A percentile compares a stretch with the other conserved stretches of the same genome.
Conservation (phyloP, 139 green algal genomes). For the Volvox africanus region DNA sequence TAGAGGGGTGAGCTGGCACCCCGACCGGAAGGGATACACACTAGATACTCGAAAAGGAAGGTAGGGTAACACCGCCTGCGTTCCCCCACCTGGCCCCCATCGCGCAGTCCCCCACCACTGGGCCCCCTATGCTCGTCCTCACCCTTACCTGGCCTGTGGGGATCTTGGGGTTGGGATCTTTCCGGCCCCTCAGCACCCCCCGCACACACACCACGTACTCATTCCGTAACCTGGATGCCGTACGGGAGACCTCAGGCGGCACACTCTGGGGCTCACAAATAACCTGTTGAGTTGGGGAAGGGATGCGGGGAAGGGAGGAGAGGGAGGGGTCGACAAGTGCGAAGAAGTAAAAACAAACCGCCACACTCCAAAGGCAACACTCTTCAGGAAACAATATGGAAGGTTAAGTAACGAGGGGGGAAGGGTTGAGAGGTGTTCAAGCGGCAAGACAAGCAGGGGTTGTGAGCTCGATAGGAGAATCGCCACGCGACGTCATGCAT, state of each 20-base stretch:
- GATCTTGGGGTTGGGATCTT: constrained; percentile 90
- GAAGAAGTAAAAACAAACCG: too few species aligned
- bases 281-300: constrained; percentile 54
- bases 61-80: background rate
- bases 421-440: too few species aligned
- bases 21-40: too few species aligned
- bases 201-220: constrained; percentile 93
- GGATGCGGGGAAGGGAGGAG: background rate
- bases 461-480: too few species aligned
- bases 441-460: too few species aligned
- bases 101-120: background rate
- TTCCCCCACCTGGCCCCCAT: background rate
- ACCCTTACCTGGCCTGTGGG: constrained; percentile 82
- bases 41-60: too few species aligned
- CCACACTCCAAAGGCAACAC: too few species aligned
- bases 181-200: constrained; percentile 80
- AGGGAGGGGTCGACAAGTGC: background rate
- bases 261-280: constrained; percentile 70
- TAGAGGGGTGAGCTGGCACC: too few species aligned
- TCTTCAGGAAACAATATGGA: too few species aligned
- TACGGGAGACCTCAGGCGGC: constrained; percentile 64
- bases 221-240: constrained; percentile 74
- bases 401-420: too few species aligned
- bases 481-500: too few species aligned
- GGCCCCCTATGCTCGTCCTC: background rate